These are phyloP conservation scores for Ramularia endophylla DNA, from an alignment of 2,329 filamentous ascomycete genomes.

Conservation along the genomic window DNA sequence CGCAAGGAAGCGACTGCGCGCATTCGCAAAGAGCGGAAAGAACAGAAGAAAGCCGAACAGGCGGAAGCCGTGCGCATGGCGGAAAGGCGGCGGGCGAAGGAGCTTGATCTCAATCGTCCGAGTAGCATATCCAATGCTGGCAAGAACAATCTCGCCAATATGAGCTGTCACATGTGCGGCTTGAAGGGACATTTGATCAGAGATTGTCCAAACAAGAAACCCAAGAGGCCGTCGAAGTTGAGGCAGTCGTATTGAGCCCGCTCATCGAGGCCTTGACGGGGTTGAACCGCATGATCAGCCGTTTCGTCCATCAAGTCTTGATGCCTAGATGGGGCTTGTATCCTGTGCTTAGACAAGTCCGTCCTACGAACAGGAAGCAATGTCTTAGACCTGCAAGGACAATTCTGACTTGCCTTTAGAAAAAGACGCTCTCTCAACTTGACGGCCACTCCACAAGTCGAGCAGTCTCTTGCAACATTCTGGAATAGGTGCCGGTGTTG, in stretches of 20 bases:
- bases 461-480: too few species aligned
- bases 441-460: too few species aligned
- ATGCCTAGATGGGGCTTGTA: too few species aligned
- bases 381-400: too few species aligned
- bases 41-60: constrained; percentile 45
- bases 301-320: too few species aligned
- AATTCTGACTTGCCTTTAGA: too few species aligned
- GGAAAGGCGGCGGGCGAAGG: constrained; percentile 57
- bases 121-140: constrained; percentile 45
- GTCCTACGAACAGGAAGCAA: too few species aligned
- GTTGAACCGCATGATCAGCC: too few species aligned
- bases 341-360: too few species aligned
- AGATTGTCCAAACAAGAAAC: constrained; percentile 45
- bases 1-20: constrained; percentile 41
- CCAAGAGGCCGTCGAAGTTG: constrained; percentile 10
- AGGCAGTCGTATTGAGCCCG: constrained; percentile 7
- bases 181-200: constrained; percentile 54
- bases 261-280: too few species aligned
- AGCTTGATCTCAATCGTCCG: constrained; percentile 58
- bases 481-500: too few species aligned
- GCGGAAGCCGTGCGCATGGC: constrained; percentile 48
- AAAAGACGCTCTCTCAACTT: too few species aligned
- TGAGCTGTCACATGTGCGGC: constrained; percentile 57
- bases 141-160: constrained; percentile 27
- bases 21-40: constrained; percentile 39